Percentiles rank a stretch among this genome's conserved stretches.
phyloP scores from a whole-genome alignment of 768 basidiomycete genomes.

The Boletus rufocinnamomeus region DNA sequence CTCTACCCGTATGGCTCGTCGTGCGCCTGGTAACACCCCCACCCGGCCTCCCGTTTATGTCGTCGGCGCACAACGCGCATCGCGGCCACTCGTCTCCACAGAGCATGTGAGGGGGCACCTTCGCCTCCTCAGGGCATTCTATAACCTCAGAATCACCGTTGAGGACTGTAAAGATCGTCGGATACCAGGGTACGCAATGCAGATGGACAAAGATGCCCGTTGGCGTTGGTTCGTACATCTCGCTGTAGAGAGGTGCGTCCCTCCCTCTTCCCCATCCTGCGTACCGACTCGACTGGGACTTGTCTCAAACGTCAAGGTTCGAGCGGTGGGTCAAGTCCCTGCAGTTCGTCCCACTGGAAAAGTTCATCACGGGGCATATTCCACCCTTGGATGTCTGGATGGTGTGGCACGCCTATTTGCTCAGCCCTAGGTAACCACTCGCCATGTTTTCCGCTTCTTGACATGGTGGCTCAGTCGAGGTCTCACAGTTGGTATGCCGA shows the following conservation, averaged over 20 bases:
- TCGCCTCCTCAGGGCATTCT: slow-evolving; percentile 36
- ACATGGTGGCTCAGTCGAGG: slow-evolving; percentile 1
- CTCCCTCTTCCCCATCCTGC: neutral
- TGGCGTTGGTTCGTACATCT: slow-evolving; percentile 45
- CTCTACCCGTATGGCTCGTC: slow-evolving; percentile 3
- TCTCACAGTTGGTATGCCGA: slow-evolving; percentile 34
- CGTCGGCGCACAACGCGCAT: slow-evolving; percentile 21
- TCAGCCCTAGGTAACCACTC: slow-evolving; percentile 36
- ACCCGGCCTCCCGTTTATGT: slow-evolving; percentile 11
- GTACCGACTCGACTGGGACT: neutral
- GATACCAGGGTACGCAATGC: slow-evolving; percentile 28
- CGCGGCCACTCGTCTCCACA: slow-evolving; percentile 33
- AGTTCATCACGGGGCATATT: slow-evolving; percentile 28
- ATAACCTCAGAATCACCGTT: slow-evolving; percentile 30
- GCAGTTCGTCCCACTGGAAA: slow-evolving; percentile 26
- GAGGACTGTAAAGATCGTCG: slow-evolving; percentile 31
- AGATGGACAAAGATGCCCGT: slow-evolving; percentile 31
- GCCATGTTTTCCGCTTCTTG: neutral
- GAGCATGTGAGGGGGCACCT: slow-evolving; percentile 39
- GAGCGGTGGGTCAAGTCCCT: slow-evolving; percentile 36
- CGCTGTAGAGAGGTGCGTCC: slow-evolving; percentile 39
- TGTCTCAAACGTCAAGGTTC: slow-evolving; percentile 28
- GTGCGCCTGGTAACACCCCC: neutral
- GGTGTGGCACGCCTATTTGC: slow-evolving; percentile 46
- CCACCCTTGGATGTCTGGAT: slow-evolving; percentile 45